Evolutionary conservation across 257 asterid genomes (phyloP), one percentile per base, ranked within the genome.

Genomic region (Penstemon newberryi): DNA sequence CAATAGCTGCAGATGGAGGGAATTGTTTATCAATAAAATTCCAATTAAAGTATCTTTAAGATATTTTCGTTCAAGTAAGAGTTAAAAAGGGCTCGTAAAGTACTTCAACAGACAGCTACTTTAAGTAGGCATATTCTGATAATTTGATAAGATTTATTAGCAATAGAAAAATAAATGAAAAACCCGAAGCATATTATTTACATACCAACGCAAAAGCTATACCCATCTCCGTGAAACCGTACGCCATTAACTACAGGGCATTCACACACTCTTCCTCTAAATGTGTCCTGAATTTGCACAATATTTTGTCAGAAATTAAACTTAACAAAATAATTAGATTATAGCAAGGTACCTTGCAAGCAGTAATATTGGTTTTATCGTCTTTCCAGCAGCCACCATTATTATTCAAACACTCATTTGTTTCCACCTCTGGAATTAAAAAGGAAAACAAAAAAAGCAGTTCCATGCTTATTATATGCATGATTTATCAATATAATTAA

Each of bases 321-420:
- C 9, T 1, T 18, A 12, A 37, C 66, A 25, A 18, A 55, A 42
- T 12, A 43, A 9, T 52, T 12, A 41, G 39, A 45, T 8, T 6
- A 56, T 4, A 36, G 50, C 50, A 40, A 70, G 54, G 53, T 12
- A 90, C 97, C 96, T 80, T 86, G 95, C 97, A 91, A 38, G 97
- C 92, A 3, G 97, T 81, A 77, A 83, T 42, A 59, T 91, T 91
- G 59, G 89, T 70, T 38, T 75, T 69, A 13, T 78, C 70, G 77
- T 91, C 92, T 12, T 65, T 69, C 97, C 97, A 88, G 73, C 97
- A 91, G 60, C 96, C 97, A 58, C 95, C 97, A n/a, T 86, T 88
- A 40, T 78, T 83, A 50, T 86, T 83, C 77, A 88, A 80, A 70
- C 97, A 90, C 67, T 90, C 91, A 8, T 90, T 88, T 6, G 97